Conservation (phyloP, 352 stramenopile genomes). For the Lagenidium sp. region DNA sequence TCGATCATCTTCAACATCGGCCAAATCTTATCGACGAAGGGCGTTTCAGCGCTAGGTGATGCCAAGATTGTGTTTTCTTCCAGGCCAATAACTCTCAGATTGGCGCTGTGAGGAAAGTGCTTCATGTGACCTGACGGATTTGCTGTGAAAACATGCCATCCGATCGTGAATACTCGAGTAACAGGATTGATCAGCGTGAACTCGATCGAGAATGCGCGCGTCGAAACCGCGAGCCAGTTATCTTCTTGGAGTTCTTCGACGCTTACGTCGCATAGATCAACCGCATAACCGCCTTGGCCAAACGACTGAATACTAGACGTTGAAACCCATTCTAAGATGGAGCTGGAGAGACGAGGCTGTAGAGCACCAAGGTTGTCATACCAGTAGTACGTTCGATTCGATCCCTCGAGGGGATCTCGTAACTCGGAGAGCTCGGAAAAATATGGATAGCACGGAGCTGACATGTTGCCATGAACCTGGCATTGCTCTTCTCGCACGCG, state of each 20-base stretch:
- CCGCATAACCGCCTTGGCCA: conserved; percentile 57
- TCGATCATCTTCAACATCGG: conserved; percentile 23
- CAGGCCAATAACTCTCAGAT: conserved; percentile 69
- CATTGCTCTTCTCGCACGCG: conserved; percentile 72
- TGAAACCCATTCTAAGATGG: conserved; percentile 26
- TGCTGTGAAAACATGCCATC: conserved; percentile 76
- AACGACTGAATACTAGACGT: conserved; percentile 34
- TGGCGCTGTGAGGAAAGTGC: conserved; percentile 73
- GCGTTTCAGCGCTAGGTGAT: neutral
- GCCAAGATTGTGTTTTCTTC: conserved; percentile 40
- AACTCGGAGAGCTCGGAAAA: conserved; percentile 45
- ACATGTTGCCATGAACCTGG: conserved; percentile 46
- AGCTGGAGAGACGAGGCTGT: conserved; percentile 46
- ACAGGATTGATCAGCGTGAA: conserved; percentile 85
- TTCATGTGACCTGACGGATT: conserved; percentile 75
- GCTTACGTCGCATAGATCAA: conserved; percentile 61
- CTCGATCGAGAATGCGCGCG: conserved; percentile 74
- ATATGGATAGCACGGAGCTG: conserved; percentile 63
- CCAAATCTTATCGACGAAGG: neutral
- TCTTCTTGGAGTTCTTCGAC: conserved; percentile 58
- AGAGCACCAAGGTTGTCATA: conserved; percentile 49
- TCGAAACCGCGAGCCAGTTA: conserved; percentile 67
- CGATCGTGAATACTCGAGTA: conserved; percentile 85
- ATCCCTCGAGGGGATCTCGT: conserved; percentile 33
- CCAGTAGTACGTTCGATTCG: conserved; percentile 51